Base-by-base conservation (phyloP, 768 basidiomycete genomes). In the Boletales sp. region DNA sequence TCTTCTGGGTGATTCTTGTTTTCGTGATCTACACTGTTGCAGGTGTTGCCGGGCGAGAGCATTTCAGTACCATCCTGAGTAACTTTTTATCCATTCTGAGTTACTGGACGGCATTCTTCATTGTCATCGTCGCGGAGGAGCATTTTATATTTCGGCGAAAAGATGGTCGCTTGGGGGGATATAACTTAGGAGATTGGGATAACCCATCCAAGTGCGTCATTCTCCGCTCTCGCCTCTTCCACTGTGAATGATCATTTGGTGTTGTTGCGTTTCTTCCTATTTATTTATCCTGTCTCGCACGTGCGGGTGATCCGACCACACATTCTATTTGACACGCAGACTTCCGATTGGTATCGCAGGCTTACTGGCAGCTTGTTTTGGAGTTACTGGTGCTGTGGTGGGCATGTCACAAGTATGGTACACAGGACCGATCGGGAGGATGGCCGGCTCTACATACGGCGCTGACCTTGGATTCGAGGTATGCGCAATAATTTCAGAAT, bases 381-480 rank as follows among this genome's bases (percentile, higher is more conserved):
- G 79, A 8, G 72, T 74, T 3, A 72, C 59, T 0, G 77, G 77
- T 2, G 78, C 79, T 0, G 73, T 81, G 1, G 62, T 79, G 4
- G 74, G 77, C 1, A 82, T 81, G 80, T 72, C 79, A 11, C 71
- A 77, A 51, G 68, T 64, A 6, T 78, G 78, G 77, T 80, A 79
- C 49, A 75, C 71, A 2, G 80, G 80, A 1, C 79, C 78, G 0
- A 57, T 80, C 5, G 80, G 70, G 2, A 59, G 57, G 41, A 49
- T 70, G 40, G 74, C 77, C 5, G 77, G 77, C 11, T 69, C 61
- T 2, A 17, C 31, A 10, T 72, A 60, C 36, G 79, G 79, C 28
- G 79, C 76, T 1, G 80, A 81, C 56, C 67, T 81, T 28, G 80
- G 80, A 32, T 80, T 81, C 49, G 80, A 81, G 69, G 74, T 78